A percentile compares a stretch with the other conserved stretches of the same genome.
Evolutionary conservation across 331 rosid species (phyloP).

Genomic region (Dryas integrifolia): DNA sequence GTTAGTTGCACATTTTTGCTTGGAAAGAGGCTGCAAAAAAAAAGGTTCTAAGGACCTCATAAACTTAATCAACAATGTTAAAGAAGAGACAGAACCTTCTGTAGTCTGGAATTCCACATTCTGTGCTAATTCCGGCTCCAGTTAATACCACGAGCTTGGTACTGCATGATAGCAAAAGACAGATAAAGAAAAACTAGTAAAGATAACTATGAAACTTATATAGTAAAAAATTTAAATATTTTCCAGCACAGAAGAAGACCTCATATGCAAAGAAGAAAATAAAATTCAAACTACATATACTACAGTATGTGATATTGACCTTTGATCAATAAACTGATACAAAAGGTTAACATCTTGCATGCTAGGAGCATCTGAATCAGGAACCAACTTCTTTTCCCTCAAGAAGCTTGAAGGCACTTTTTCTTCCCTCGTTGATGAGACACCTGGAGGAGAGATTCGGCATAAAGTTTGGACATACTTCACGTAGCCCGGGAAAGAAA

Average conservation of each 20-base stretch:
- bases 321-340: slow-evolving; percentile 62
- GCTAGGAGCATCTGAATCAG: slow-evolving; percentile 88
- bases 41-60: not conserved
- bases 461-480: slow-evolving; percentile 54
- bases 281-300: not conserved
- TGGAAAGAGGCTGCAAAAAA: not conserved
- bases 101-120: slow-evolving; percentile 94
- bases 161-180: slow-evolving; percentile 41
- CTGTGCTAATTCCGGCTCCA: slow-evolving; percentile 96
- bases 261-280: slow-evolving; percentile 7
- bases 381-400: slow-evolving; percentile 61
- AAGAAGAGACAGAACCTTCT: slow-evolving; percentile 58
- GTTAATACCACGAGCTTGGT: slow-evolving; percentile 70
- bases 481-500: slow-evolving; percentile 33
- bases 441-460: slow-evolving; percentile 50
- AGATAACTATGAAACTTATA: not conserved
- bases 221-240: not conserved
- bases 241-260: not conserved
- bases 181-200: slow-evolving; percentile 17
- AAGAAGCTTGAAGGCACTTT: slow-evolving; percentile 33
- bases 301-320: slow-evolving; percentile 37
- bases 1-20: not conserved
- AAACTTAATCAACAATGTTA: not conserved
- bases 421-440: slow-evolving; percentile 30
- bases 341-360: slow-evolving; percentile 54